Evolutionary conservation across 2,329 filamentous ascomycete genomes (phyloP).

Genomic region (Intubia oerlemansii): DNA sequence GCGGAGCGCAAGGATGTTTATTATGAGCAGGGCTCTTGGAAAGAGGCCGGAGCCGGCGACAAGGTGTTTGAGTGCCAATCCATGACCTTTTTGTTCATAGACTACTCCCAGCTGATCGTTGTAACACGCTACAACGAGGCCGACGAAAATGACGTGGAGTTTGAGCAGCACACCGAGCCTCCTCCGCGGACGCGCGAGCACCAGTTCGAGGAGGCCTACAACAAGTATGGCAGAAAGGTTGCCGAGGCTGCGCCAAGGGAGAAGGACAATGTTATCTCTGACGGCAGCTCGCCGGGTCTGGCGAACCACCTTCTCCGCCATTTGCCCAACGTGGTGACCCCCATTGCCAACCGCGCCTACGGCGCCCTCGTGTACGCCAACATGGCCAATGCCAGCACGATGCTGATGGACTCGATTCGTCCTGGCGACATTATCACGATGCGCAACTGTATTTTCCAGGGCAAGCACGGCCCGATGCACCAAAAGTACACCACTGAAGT

Average conservation of each 20-base stretch:
- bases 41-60: no score
- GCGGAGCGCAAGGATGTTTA: slow-evolving; percentile 69
- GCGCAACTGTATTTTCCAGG: slow-evolving; percentile 84
- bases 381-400: slow-evolving; percentile 78
- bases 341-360: slow-evolving; percentile 75
- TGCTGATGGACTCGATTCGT: slow-evolving; percentile 81
- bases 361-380: slow-evolving; percentile 89
- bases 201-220: slow-evolving; percentile 72
- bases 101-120: slow-evolving; percentile 89
- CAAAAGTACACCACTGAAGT: slow-evolving; percentile 81
- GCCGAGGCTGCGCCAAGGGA: slow-evolving; percentile 46
- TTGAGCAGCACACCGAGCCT: slow-evolving; percentile 73
- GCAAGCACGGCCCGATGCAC: slow-evolving; percentile 87
- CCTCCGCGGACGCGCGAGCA: slow-evolving; percentile 76
- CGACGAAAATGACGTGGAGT: slow-evolving; percentile 46
- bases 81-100: slow-evolving; percentile 74
- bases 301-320: slow-evolving; percentile 61
- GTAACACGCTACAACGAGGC: slow-evolving; percentile 57
- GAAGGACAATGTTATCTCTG: slow-evolving; percentile 63
- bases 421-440: slow-evolving; percentile 80
- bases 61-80: slow-evolving; percentile 56
- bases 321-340: slow-evolving; percentile 50
- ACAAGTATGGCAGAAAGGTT: slow-evolving; percentile 61
- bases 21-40: no score
- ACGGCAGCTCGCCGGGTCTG: slow-evolving; percentile 60